phyloP scores from a whole-genome alignment of 2,329 filamentous ascomycete genomes.

The Hymenoscyphus infarciens region DNA sequence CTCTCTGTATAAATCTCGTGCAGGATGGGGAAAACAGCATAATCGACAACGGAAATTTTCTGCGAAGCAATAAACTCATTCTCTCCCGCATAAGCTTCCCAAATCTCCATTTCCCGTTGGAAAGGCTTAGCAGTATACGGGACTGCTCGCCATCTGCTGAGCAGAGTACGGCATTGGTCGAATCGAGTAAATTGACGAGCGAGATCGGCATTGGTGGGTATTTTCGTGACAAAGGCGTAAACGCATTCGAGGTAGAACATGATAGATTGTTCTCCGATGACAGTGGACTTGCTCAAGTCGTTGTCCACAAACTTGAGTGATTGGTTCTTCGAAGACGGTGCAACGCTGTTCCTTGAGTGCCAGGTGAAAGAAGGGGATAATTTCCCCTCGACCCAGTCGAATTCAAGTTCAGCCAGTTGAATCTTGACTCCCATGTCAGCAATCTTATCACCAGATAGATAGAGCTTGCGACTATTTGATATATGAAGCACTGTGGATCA shows the following conservation, averaged over 20 bases:
- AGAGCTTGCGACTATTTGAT: slow-evolving; percentile 39
- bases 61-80: slow-evolving; percentile 44
- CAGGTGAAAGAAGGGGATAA: slow-evolving; percentile 31
- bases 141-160: slow-evolving; percentile 25
- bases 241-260: slow-evolving; percentile 59
- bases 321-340: slow-evolving; percentile 23
- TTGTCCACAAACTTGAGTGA: slow-evolving; percentile 54
- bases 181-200: slow-evolving; percentile 29
- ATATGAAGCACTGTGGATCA: slow-evolving; percentile 61
- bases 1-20: slow-evolving; percentile 42
- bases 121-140: slow-evolving; percentile 27
- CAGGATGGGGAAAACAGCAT: slow-evolving; percentile 54
- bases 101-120: slow-evolving; percentile 31
- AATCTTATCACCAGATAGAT: slow-evolving; percentile 45
- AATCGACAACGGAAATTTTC: slow-evolving; percentile 47
- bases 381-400: slow-evolving; percentile 37
- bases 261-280: slow-evolving; percentile 50
- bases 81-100: slow-evolving; percentile 22
- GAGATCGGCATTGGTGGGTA: slow-evolving; percentile 21
- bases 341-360: slow-evolving; percentile 29
- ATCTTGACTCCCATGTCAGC: slow-evolving; percentile 49
- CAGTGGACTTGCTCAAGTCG: slow-evolving; percentile 44
- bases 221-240: slow-evolving; percentile 36
- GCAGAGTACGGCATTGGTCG: slow-evolving; percentile 23
- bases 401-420: slow-evolving; percentile 47